Conservation (phyloP, 2,329 filamentous ascomycete genomes). For the Exophiala bonariae region DNA sequence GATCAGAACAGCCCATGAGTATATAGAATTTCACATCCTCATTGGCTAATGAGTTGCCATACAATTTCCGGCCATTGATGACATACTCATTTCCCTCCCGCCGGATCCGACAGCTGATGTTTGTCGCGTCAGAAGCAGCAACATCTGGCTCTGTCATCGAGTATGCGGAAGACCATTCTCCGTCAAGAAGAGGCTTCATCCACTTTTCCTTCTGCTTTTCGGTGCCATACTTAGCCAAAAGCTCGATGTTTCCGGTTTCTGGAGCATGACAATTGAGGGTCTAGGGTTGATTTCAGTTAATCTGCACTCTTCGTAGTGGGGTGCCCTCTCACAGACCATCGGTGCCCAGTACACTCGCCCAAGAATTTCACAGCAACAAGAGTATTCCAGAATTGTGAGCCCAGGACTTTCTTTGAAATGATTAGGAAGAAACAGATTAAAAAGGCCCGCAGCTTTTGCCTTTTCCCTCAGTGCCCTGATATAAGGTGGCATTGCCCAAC, state of each 20-base stretch:
- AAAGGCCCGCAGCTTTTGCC: constrained; percentile 72
- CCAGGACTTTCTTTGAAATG: constrained; percentile 87
- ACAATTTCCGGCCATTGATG: constrained; percentile 63
- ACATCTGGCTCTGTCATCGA: constrained; percentile 82
- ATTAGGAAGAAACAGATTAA: constrained; percentile 88
- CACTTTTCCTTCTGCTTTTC: constrained; percentile 62
- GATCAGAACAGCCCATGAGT: constrained; percentile 82
- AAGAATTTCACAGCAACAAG: constrained; percentile 84
- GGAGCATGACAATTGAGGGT: constrained; percentile 79
- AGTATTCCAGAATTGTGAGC: constrained; percentile 86
- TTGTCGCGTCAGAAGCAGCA: constrained; percentile 77
- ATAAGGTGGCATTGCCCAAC: constrained; percentile 71
- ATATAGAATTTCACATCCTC: constrained; percentile 67
- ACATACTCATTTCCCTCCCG: constrained; percentile 75
- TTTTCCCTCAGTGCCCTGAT: constrained; percentile 79
- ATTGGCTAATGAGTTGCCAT: constrained; percentile 18
- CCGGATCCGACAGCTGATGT: constrained; percentile 74
- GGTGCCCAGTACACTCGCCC: constrained; percentile 63
- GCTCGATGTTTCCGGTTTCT: constrained; percentile 85
- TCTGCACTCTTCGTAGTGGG: too few relatives aligned
- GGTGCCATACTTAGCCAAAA: constrained; percentile 70
- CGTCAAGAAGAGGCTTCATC: constrained; percentile 72
- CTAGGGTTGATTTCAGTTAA: too few relatives aligned
- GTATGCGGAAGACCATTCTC: constrained; percentile 75
- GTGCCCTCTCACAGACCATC: too few relatives aligned